Evolutionary conservation across 345 rosid genomes (phyloP).

Genomic region (Ceriops zippeliana): DNA sequence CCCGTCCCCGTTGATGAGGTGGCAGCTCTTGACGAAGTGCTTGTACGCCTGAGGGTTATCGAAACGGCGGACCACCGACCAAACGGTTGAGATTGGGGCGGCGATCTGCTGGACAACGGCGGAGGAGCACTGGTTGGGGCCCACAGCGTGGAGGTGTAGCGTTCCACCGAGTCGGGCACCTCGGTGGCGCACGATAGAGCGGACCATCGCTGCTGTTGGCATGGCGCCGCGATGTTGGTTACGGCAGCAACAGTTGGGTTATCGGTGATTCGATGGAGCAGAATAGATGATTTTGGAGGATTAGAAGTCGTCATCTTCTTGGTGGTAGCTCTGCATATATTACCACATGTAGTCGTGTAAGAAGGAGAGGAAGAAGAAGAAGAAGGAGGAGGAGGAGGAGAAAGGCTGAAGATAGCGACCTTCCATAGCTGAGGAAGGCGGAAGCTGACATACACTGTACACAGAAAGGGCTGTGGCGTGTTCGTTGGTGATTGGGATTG

Average conservation of each 20-base stretch:
- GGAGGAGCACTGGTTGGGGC: constrained; percentile 39
- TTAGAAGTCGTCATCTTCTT: constrained; percentile 26
- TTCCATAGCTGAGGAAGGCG: constrained; percentile 1
- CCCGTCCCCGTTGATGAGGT: constrained; percentile 29
- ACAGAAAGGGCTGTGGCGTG: background rate
- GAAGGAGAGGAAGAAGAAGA: background rate
- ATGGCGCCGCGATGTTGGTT: background rate
- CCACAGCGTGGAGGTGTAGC: constrained; percentile 19
- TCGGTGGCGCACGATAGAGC: constrained; percentile 23
- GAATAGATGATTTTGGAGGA: constrained; percentile 27
- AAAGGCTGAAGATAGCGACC: background rate
- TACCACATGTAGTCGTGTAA: background rate
- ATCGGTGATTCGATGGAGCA: constrained; percentile 31
- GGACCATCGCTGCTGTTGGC: constrained; percentile 26
- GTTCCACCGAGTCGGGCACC: constrained; percentile 19
- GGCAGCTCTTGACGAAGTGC: constrained; percentile 36
- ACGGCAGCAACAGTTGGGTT: constrained; percentile 4
- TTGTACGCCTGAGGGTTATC: constrained; percentile 36
- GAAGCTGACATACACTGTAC: too few relatives aligned
- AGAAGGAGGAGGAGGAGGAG: background rate
- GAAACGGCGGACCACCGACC: constrained; percentile 33
- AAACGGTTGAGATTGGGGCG: constrained; percentile 34
- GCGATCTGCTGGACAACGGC: constrained; percentile 28
- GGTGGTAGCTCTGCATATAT: background rate
- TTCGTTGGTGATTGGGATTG: too few relatives aligned